Evolutionary conservation across 768 basidiomycete genomes (phyloP), one percentile per base, ranked within the genome.

Genomic region (Mycena olivaceomarginata): DNA sequence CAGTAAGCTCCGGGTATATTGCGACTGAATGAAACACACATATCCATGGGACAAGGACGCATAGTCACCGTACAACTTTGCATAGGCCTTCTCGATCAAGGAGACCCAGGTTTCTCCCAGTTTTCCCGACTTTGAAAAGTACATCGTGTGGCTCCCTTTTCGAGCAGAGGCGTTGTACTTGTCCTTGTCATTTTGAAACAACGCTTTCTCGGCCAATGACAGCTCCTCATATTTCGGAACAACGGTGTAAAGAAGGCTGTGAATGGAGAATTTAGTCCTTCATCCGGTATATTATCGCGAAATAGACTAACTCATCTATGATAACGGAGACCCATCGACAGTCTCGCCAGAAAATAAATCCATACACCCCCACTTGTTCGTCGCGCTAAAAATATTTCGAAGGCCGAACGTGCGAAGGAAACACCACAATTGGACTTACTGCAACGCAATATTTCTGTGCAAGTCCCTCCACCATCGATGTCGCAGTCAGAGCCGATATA

Each of bases 341-440:
- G 53, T 86, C 86, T 2, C 85, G 71, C 76, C 77, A 85, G 74
- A 86, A 86, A 15, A 86, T 83, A 79, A 86, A 86, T 12, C 86
- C 86, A 66, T 86, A 86, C 5, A 86, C 83, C 6, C 85, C 85
- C 75, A 83, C 79, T 64, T 81, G 39, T 69, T 85, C 84, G 63
- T 86, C 84, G 31, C 82, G 78, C 81, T 84, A 45, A 1, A 48
- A 59, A 60, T 15, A 18, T 66, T 16, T 51, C 1, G 43, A 9
- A 64, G 22, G 9, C 5, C 4, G 25, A 41, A 31, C 6, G 16
- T 7, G 16, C 11, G 5, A 12, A 45, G 18, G n/a, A 62, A 51
- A 7, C 6, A 13, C 13, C 18, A 48, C 6, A 18, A 48, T 18
- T 7, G 20, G 45, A 72, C 82, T 25, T 57, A 85, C 84, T 37